Evolutionary conservation across 2,329 filamentous ascomycete genomes (phyloP).

Genomic region (Pseudophaeomoniella oleicola): DNA sequence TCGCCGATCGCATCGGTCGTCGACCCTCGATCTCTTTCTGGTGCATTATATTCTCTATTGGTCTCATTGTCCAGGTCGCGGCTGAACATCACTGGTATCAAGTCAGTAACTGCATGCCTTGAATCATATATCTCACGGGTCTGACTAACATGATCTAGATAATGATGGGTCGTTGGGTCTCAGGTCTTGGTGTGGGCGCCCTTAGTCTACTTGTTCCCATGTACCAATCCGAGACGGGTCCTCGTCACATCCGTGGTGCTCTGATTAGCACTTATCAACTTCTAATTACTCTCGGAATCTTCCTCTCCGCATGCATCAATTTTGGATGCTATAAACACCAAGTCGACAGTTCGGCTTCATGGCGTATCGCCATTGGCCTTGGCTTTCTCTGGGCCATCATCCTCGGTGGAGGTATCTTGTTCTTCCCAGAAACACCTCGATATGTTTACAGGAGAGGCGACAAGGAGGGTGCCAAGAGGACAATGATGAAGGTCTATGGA

Average conservation of each 20-base stretch:
- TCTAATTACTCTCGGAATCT: conserved; percentile 31
- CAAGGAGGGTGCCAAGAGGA: conserved; percentile 33
- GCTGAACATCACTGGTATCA: conserved; percentile 23
- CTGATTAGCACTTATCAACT: conserved; percentile 31
- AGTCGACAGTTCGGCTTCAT: conserved; percentile 17
- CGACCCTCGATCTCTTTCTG: conserved; percentile 26
- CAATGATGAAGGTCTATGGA: conserved; percentile 40
- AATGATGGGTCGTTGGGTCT: conserved; percentile 25
- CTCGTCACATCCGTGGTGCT: conserved; percentile 29
- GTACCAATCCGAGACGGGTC: conserved; percentile 25
- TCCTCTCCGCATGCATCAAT: conserved; percentile 26
- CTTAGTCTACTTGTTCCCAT: conserved; percentile 27
- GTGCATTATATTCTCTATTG: conserved; percentile 22
- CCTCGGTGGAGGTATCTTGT: conserved; percentile 37
- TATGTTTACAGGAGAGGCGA: conserved; percentile 43
- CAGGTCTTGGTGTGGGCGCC: conserved; percentile 28
- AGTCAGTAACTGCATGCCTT: conserved; percentile 11
- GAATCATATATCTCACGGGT: too few species aligned
- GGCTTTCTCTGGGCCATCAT: conserved; percentile 42
- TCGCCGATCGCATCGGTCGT: conserved; percentile 28
- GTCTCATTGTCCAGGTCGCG: conserved; percentile 27
- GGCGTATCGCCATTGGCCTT: conserved; percentile 38
- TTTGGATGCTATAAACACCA: conserved; percentile 22
- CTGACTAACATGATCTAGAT: not conserved
- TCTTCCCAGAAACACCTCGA: conserved; percentile 42